Conservation (phyloP, 305 asterid genomes). For the Fraxinus baroniana region DNA sequence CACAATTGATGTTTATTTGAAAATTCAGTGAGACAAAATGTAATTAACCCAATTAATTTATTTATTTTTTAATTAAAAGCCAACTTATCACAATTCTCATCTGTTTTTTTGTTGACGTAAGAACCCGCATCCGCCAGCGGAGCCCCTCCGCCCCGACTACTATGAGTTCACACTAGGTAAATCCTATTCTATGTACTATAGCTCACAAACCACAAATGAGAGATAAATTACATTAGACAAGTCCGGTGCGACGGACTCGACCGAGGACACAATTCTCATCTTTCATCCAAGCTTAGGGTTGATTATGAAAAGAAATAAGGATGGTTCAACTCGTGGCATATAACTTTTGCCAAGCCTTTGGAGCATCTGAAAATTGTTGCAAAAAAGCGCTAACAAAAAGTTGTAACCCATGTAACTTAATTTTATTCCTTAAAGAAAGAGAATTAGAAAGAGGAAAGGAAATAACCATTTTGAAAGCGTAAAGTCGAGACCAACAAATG, state of each 20-base stretch:
- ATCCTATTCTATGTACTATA: no score
- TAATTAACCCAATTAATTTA: no score
- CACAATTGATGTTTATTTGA: no score
- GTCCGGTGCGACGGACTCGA: no score
- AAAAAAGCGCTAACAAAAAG: not conserved
- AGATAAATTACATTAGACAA: no score
- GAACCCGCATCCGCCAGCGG: no score
- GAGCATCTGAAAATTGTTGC: slow-evolving; percentile 20
- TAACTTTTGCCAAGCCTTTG: slow-evolving; percentile 25
- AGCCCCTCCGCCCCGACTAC: no score
- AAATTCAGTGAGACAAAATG: not conserved
- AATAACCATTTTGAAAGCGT: slow-evolving; percentile 6
- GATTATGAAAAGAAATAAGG: not conserved
- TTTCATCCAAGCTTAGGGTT: not conserved
- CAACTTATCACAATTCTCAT: not conserved
- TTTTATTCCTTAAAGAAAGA: not conserved
- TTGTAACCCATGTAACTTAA: not conserved
- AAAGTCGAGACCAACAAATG: slow-evolving; percentile 22
- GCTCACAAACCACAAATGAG: no score
- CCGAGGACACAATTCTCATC: no score
- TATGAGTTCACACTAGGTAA: no score
- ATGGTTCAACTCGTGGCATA: slow-evolving; percentile 1
- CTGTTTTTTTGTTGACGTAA: no score
- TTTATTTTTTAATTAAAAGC: no score
- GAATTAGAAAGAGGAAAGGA: slow-evolving; percentile 4